Percentiles rank a stretch among this genome's conserved stretches.
These are phyloP conservation scores for Lactarius sp. DNA, from an alignment of 768 basidiomycete species.

Conservation along the genomic window DNA sequence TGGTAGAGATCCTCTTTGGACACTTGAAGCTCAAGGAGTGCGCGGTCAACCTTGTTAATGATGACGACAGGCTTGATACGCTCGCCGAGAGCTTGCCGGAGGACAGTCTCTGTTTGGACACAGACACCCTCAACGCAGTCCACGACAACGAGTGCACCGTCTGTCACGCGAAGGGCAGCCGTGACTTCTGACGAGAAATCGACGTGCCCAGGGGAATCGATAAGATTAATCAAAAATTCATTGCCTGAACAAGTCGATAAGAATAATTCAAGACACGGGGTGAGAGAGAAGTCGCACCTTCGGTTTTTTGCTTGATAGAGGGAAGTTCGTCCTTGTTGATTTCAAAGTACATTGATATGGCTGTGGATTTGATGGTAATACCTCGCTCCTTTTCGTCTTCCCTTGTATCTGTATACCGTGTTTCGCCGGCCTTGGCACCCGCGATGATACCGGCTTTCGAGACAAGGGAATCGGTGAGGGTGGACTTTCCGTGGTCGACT, in stretches of 20 bases:
- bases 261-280: slow-evolving; percentile 15
- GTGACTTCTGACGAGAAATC: slow-evolving; percentile 99
- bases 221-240: slow-evolving; percentile 99
- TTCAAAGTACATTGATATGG: slow-evolving; percentile 99
- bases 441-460: slow-evolving; percentile 99
- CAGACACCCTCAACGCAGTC: slow-evolving; percentile 99
- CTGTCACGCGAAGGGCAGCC: slow-evolving; percentile 98
- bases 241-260: slow-evolving; percentile 45
- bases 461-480: slow-evolving; percentile 96
- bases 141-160: slow-evolving; percentile 98
- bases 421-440: slow-evolving; percentile 86
- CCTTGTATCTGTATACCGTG: slow-evolving; percentile 96
- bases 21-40: slow-evolving; percentile 96
- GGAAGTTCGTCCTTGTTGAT: slow-evolving; percentile 83
- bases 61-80: slow-evolving; percentile 99
- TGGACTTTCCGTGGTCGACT: slow-evolving; percentile 99
- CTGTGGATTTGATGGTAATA: slow-evolving; percentile 99
- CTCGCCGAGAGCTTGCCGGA: slow-evolving; percentile 94
- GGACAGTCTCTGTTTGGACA: slow-evolving; percentile 98
- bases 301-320: slow-evolving; percentile 91
- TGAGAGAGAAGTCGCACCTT: slow-evolving; percentile 48
- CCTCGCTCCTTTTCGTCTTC: slow-evolving; percentile 99
- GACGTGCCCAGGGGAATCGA: slow-evolving; percentile 99
- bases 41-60: slow-evolving; percentile 99
- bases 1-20: slow-evolving; percentile 96